Evolutionary conservation across 2,329 filamentous ascomycete genomes (phyloP), one percentile per base, ranked within the genome.

Genomic region (Cytospora piceicola): DNA sequence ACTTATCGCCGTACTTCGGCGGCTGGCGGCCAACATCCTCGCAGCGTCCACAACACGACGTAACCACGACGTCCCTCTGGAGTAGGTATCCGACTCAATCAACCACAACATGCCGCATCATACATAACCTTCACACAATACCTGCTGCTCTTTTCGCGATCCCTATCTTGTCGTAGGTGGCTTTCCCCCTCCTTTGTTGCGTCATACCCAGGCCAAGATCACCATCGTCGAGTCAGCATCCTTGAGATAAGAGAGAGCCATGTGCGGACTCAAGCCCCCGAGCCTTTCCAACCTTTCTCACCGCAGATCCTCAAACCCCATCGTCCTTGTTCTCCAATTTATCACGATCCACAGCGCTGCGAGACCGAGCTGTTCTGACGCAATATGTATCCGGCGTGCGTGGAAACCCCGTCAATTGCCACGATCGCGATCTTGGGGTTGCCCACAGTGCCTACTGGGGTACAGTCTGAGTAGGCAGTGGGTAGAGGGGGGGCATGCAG

Each of bases 211-310:
- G 46, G 20, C 34, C 53, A 34, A 39, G 61, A 63, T 63, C 39
- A 57, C 29, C 61, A n/a, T 27, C 29, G 61, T 29, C 61, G 61
- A 63, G 61, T 63, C 61, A 63, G 42, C n/a, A 63, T 51, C 61
- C 39, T 63, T n/a, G 53, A 56, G 53, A 27, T 17, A 22, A 57
- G 15, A 32, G 11, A 49, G n/a, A 49, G 46, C n/a, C 39, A 51
- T 51, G 53, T 53, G 36, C 14, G 22, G 32, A 32, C 49, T 36
- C 24, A 30, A 22, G 32, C 27, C 32, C 29, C 12, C 17, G 24
- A n/a, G 32, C 12, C 8, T 12, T 36, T 15, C 34, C 34, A 14
- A 49, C 20, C 20, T 17, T n/a, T 17, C n/a, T 8, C 1, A 22
- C 42, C 9, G 20, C 20, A n/a, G 20, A 49, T 49, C 20, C 42